Percentiles rank a stretch among this genome's conserved stretches.
Evolutionary conservation across 2,329 filamentous ascomycete species (phyloP).

Genomic region (Fusarium sp.): DNA sequence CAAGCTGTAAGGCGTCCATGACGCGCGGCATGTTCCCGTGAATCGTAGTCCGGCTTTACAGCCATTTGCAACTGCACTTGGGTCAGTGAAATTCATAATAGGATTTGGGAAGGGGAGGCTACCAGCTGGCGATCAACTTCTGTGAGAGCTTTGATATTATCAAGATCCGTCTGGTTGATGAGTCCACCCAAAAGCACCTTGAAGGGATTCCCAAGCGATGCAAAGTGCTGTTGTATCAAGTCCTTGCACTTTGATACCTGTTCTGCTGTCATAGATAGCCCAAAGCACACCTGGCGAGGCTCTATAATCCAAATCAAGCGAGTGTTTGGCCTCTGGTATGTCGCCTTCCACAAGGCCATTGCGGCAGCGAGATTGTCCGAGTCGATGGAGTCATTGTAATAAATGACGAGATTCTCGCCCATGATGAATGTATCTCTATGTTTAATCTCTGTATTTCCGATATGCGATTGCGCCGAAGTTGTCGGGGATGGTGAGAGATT

Average conservation of each 20-base stretch:
- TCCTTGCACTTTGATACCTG: constrained; percentile 27
- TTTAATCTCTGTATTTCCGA: neutral
- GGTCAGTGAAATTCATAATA: neutral
- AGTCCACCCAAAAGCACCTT: constrained; percentile 42
- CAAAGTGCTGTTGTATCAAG: constrained; percentile 35
- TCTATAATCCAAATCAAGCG: constrained; percentile 43
- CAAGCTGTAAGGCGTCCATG: constrained; percentile 39
- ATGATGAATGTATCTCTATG: constrained; percentile 14
- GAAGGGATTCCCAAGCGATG: constrained; percentile 21
- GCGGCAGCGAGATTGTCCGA: constrained; percentile 44
- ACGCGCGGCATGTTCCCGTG: constrained; percentile 31
- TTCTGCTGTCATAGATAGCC: constrained; percentile 29
- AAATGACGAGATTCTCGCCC: constrained; percentile 40
- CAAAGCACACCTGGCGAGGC: constrained; percentile 43
- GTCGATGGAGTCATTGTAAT: constrained; percentile 46
- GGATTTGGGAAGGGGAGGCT: neutral
- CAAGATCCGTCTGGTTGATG: constrained; percentile 30
- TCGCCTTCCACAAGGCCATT: constrained; percentile 35
- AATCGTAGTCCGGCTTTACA: constrained; percentile 29
- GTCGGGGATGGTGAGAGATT: constrained; percentile 29
- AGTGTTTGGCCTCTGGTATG: constrained; percentile 12
- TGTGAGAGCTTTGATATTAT: constrained; percentile 14
- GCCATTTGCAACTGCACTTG: constrained; percentile 28
- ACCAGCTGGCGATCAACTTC: constrained; percentile 27
- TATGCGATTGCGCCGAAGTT: constrained; percentile 15